A percentile compares a stretch with the other conserved stretches of the same genome.
Evolutionary conservation across 169 alveolate species (phyloP).

Genomic region (Plasmodium sp.): DNA sequence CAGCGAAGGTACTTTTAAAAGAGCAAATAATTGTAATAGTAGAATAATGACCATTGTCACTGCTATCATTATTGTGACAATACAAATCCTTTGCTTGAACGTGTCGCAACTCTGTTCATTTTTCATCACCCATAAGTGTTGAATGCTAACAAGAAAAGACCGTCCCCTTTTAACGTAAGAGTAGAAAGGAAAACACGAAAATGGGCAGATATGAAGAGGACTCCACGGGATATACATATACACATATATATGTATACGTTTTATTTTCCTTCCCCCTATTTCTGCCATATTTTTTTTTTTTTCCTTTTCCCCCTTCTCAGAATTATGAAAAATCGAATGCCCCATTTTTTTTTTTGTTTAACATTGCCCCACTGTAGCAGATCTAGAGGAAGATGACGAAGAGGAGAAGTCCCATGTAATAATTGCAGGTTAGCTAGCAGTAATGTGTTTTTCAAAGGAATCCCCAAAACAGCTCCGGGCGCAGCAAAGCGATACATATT

Average conservation of each 20-base stretch:
- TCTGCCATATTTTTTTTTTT: background rate
- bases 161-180: slow-evolving; percentile 5
- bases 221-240: background rate
- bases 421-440: slow-evolving; percentile 44
- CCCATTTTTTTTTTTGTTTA: background rate
- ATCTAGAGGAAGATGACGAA: background rate
- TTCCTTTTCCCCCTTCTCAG: background rate
- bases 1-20: slow-evolving; percentile 29
- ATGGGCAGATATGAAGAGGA: background rate
- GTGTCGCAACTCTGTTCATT: background rate
- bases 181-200: slow-evolving; percentile 1
- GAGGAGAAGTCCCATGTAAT: slow-evolving; percentile 15
- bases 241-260: background rate
- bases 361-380: background rate
- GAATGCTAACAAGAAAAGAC: background rate
- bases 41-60: background rate
- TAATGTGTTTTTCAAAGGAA: background rate
- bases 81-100: background rate
- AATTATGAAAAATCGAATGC: background rate
- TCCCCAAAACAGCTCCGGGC: background rate
- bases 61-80: background rate
- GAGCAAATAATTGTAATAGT: background rate
- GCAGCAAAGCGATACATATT: background rate
- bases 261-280: background rate
- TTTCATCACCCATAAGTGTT: slow-evolving; percentile 10